Conservation (phyloP, 495 filamentous ascomycete genomes). For the Penicillium soppii region DNA sequence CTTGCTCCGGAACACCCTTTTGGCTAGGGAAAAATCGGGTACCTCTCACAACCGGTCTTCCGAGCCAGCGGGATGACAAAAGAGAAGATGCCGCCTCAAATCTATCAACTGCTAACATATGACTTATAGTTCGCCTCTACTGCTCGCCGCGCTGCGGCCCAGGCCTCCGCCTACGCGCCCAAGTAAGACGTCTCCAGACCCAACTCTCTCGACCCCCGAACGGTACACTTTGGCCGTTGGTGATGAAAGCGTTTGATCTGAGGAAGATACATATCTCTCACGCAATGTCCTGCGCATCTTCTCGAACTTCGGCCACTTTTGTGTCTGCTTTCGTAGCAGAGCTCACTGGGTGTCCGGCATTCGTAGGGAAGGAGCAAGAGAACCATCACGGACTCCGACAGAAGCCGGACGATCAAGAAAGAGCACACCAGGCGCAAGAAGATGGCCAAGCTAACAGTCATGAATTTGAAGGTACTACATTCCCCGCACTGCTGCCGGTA, state of each 20-base stretch:
- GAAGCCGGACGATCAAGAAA: neutral
- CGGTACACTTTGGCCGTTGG: neutral
- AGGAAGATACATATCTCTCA: no score
- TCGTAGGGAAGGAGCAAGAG: neutral
- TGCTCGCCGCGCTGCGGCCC: slow-evolving; percentile 44
- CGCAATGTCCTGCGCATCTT: neutral
- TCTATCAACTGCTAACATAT: slow-evolving; percentile 24
- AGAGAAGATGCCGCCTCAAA: neutral
- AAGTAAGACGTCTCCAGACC: slow-evolving; percentile 37
- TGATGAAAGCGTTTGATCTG: neutral
- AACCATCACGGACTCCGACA: neutral
- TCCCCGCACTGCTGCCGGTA: slow-evolving; percentile 49
- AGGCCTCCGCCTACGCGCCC: slow-evolving; percentile 41
- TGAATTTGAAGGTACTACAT: slow-evolving; percentile 48
- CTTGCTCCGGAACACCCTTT: neutral
- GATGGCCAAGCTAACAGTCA: slow-evolving; percentile 10
- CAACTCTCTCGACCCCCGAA: neutral
- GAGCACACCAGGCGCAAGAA: neutral
- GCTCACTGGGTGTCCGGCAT: neutral
- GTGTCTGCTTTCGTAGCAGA: neutral
- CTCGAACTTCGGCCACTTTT: neutral
- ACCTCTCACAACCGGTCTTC: neutral
- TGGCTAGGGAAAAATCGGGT: slow-evolving; percentile 5
- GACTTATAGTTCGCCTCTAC: slow-evolving; percentile 39
- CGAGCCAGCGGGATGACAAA: slow-evolving; percentile 12